phyloP scores from a whole-genome alignment of 345 rosid genomes.

The Erucastrum elatum region DNA sequence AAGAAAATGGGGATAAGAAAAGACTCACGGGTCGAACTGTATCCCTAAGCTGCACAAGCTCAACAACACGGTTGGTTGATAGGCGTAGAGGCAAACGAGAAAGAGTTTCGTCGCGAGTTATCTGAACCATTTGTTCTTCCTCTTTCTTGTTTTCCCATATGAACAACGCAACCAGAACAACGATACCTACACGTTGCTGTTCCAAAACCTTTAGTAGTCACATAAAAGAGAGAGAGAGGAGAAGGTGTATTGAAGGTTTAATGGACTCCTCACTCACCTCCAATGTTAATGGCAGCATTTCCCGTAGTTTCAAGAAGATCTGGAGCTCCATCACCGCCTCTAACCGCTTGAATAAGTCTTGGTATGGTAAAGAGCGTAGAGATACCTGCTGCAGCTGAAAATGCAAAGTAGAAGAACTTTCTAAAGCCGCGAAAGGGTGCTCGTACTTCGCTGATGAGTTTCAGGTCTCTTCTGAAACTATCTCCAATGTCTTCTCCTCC shows the following conservation, averaged over 20 bases:
- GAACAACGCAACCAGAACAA: constrained; percentile 68
- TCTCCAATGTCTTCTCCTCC: constrained; percentile 96
- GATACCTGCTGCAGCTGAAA: constrained; percentile 91
- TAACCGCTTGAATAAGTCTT: constrained; percentile 65
- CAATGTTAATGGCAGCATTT: constrained; percentile 82
- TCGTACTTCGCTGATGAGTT: constrained; percentile 94
- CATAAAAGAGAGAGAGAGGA: constrained; percentile 28
- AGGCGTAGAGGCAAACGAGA: constrained; percentile 91
- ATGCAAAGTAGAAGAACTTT: constrained; percentile 76
- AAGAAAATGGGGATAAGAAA: not conserved
- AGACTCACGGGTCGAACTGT: constrained; percentile 86
- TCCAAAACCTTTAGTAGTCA: constrained; percentile 66
- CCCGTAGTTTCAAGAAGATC: constrained; percentile 70
- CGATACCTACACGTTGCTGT: constrained; percentile 81
- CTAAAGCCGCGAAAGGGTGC: constrained; percentile 96
- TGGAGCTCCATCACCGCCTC: constrained; percentile 83
- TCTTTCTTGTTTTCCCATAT: constrained; percentile 95
- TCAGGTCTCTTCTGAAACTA: constrained; percentile 86
- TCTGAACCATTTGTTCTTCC: constrained; percentile 94
- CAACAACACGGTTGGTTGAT: constrained; percentile 88
- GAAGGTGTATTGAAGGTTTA: not conserved
- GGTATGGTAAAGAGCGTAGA: constrained; percentile 82
- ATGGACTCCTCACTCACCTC: constrained; percentile 74
- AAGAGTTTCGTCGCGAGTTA: constrained; percentile 81
- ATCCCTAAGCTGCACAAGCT: constrained; percentile 92